Evolutionary conservation across 352 stramenopile species (phyloP), one percentile per base, ranked within the genome.

Genomic region (Globisporangium splendens): DNA sequence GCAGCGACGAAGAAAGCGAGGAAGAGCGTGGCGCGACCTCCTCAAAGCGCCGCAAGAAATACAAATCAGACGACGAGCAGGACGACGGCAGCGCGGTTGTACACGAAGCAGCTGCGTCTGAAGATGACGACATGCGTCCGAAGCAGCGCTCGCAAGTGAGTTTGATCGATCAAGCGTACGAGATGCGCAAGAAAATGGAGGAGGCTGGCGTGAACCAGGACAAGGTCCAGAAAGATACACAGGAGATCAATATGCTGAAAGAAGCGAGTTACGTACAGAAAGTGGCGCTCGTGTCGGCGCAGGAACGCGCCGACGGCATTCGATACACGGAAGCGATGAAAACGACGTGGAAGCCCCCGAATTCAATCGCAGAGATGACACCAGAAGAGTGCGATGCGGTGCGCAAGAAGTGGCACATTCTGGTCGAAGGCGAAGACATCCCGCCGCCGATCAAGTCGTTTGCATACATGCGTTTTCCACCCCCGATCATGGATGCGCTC

Each of bases 321-420:
- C 75, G 87, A 11, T 99, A 98, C 74, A 80, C 72, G n/a, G 71
- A 96, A 20, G 69, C 78, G 15, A 84, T 99, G 66, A 82, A 79
- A 38, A 97, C 91, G 21, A 96, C 85, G 17, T 99, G 97, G 97
- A 83, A 62, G 33, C 87, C 91, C 18, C 96, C 97, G 4, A 63
- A 64, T 2, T 88, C 86, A 51, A 95, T 98, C 53, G 62, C 90
- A 15, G 62, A 79, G 21, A 87, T 98, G 83, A 92, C 79, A 8
- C 77, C 88, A 58, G 86, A 88, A 0, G 78, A 93, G 44, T 96
- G 93, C 70, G 79, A 98, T 46, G 82, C 86, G 14, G 85, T 98
- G 44, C 89, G 97, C 28, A 93, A 98, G 51, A 99, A 99, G 72
- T 99, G 95, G 96, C 95, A 99, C 75, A 99, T 99, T 52, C 63